Percentiles rank a stretch among this genome's conserved stretches.
phyloP scores from a whole-genome alignment of 2,329 filamentous ascomycete species.

The Pseudogymnoascus sp. region DNA sequence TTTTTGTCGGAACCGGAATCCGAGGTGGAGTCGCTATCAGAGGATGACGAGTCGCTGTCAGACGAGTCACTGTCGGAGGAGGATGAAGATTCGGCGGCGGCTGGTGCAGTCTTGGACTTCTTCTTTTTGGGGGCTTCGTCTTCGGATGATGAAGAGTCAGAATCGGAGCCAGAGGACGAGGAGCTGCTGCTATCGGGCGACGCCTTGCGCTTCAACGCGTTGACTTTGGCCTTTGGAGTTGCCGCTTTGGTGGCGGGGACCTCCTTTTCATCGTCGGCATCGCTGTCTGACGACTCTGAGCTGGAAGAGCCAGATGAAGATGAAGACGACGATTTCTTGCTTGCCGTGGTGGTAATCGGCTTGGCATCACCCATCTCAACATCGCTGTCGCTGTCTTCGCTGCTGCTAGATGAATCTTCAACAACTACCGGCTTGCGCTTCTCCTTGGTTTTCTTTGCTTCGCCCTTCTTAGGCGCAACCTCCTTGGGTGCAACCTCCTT shows the following conservation, averaged over 20 bases:
- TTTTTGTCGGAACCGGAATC: slow-evolving; percentile 25
- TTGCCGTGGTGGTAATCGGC: slow-evolving; percentile 24
- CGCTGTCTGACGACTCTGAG: slow-evolving; percentile 40
- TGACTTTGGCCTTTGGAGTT: slow-evolving; percentile 28
- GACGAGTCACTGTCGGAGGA: slow-evolving; percentile 30
- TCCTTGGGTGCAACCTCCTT: slow-evolving; percentile 21
- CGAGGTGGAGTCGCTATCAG: not conserved
- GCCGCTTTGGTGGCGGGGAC: slow-evolving; percentile 21
- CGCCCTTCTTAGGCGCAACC: slow-evolving; percentile 21
- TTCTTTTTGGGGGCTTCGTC: slow-evolving; percentile 41
- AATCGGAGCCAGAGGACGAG: slow-evolving; percentile 29
- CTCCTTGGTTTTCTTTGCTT: slow-evolving; percentile 24
- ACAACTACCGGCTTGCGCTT: slow-evolving; percentile 15
- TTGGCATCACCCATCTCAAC: slow-evolving; percentile 30
- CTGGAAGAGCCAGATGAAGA: slow-evolving; percentile 33
- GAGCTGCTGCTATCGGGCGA: slow-evolving; percentile 33
- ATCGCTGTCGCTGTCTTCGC: slow-evolving; percentile 31
- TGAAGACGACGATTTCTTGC: slow-evolving; percentile 30
- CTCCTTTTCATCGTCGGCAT: slow-evolving; percentile 43
- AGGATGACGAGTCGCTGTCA: slow-evolving; percentile 15
- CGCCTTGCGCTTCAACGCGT: slow-evolving; percentile 50
- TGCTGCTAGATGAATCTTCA: slow-evolving; percentile 30
- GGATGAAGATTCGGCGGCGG: slow-evolving; percentile 34
- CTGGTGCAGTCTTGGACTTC: slow-evolving; percentile 37
- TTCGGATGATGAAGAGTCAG: slow-evolving; percentile 32